Base-by-base conservation (phyloP, 495 filamentous ascomycete species). In the Trichoderma reesei region DNA sequence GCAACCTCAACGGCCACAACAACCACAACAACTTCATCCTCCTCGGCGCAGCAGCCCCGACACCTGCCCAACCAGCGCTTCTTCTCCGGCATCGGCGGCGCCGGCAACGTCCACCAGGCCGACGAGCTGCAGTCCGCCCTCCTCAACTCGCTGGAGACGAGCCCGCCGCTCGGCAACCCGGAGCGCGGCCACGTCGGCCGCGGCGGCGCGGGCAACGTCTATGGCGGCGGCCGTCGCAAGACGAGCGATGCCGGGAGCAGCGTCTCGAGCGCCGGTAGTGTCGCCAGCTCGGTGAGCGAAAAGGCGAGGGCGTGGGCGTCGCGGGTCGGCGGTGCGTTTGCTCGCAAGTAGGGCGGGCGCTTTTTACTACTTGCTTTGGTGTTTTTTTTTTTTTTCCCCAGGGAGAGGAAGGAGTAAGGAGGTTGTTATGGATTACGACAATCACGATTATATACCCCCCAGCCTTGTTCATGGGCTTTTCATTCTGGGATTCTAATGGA, bases 171-270 rank as follows among this genome's bases (percentile, higher is more conserved):
- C 51, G 14, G 10, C n/a, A 34, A 56, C 26, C 51, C 51, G 8
- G 9, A 8, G 1, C 78, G 83, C 37, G 75, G 80, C 71, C 87
- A 94, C 71, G 87, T 94, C 63, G 94, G 94, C 48, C 85, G 92
- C 39, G 94, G 94, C 46, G 94, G 94, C 61, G 88, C 88, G 41
- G 94, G 91, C 36, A 98, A 98, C 77, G 80, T 86, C 69, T 83
- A 76, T 68, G 67, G 63, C 38, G n/a, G n/a, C n/a, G n/a, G n/a
- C n/a, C n/a, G n/a, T n/a, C 69, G 67, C 38, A 39, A 39, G 60
- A 26, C 37, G 9, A 61, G 59, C 18, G 59, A 61, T 39, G 59
- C 59, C n/a, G n/a, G n/a, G 14, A n/a, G 13, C 18, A 67, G 63
- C 68, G 60, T 66, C 63, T 56, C 62, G 33, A 67, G 65, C 68